Conservation (phyloP, 2,329 filamentous ascomycete species). For the Pseudocercospora fijiensis region DNA sequence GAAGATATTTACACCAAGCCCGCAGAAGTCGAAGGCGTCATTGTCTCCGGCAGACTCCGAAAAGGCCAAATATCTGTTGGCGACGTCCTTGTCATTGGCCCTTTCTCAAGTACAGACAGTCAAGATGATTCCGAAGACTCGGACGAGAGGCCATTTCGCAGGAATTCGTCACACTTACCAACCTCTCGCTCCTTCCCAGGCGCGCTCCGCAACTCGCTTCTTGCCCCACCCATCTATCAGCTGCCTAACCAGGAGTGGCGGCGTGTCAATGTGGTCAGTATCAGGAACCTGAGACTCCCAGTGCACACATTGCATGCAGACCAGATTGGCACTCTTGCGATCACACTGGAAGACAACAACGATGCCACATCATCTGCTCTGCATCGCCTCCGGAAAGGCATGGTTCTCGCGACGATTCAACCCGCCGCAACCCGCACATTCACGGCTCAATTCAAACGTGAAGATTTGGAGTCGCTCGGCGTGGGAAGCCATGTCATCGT, state of each 20-base stretch:
- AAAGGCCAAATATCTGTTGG: constrained; percentile 75
- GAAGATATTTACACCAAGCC: constrained; percentile 80
- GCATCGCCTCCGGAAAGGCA: constrained; percentile 66
- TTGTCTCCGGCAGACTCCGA: constrained; percentile 82
- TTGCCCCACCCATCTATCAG: constrained; percentile 27
- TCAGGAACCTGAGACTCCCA: constrained; percentile 82
- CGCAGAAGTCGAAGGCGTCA: constrained; percentile 42
- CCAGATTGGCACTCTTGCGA: constrained; percentile 85
- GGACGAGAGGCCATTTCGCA: constrained; percentile 34
- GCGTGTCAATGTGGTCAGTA: constrained; percentile 74
- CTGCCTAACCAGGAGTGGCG: constrained; percentile 66
- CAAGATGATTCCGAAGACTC: constrained; percentile 40
- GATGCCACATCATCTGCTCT: constrained; percentile 33
- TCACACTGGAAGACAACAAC: constrained; percentile 56
- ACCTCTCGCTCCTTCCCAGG: constrained; percentile 52
- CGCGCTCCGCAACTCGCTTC: constrained; percentile 40
- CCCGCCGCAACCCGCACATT: constrained; percentile 53
- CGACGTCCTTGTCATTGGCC: constrained; percentile 75
- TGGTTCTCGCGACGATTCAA: constrained; percentile 67
- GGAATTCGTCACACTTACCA: constrained; percentile 35
- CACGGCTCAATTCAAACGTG: constrained; percentile 67
- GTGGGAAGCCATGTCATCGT: constrained; percentile 72
- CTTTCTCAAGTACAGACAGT: constrained; percentile 49
- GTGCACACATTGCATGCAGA: constrained; percentile 72
- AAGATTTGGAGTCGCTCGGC: constrained; percentile 62